A percentile compares a stretch with the other conserved stretches of the same genome.
These are phyloP conservation scores for Raphidocelis subcapitata DNA, from an alignment of 139 green algal genomes.

Conservation along the genomic window DNA sequence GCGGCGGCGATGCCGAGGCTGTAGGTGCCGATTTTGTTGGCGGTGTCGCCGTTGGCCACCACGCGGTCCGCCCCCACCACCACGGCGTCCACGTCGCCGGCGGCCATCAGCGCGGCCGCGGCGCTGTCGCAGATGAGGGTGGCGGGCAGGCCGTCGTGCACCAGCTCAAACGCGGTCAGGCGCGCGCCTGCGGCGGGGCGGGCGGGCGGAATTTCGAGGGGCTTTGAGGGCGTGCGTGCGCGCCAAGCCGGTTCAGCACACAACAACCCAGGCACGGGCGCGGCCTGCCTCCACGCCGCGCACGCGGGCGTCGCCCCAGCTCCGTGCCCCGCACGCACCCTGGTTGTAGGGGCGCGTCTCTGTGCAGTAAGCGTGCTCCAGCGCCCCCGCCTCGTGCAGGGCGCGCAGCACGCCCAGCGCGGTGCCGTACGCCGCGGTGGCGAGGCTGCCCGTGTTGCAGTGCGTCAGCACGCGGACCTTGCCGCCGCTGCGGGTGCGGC, in stretches of 20 bases:
- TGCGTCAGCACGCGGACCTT: slow-evolving; percentile 87
- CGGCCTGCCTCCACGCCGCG: not conserved
- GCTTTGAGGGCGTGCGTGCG: no score
- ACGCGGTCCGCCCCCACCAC: slow-evolving; percentile 92
- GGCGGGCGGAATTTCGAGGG: no score
- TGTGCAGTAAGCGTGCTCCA: slow-evolving; percentile 85
- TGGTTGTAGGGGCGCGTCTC: slow-evolving; percentile 98
- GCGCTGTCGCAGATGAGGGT: slow-evolving; percentile 93
- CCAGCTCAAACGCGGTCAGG: slow-evolving; percentile 95
- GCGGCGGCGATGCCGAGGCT: slow-evolving; percentile 51
- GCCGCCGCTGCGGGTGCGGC: slow-evolving; percentile 1
- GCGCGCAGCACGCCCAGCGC: slow-evolving; percentile 90
- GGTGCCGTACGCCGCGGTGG: slow-evolving; percentile 89
- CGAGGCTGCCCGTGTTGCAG: slow-evolving; percentile 97
- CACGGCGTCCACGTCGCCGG: slow-evolving; percentile 84
- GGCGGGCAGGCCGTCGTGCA: slow-evolving; percentile 84
- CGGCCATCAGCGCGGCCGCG: slow-evolving; percentile 78
- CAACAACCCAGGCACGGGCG: not conserved
- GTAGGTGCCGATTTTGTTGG: slow-evolving; percentile 90
- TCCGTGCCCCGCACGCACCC: slow-evolving; percentile 41
- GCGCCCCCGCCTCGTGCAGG: slow-evolving; percentile 66
- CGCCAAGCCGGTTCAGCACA: no score
- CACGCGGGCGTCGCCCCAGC: no score
- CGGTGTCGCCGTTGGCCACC: slow-evolving; percentile 86
- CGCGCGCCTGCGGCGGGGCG: slow-evolving; percentile 59